Base-by-base conservation (phyloP, 352 stramenopile genomes). In the Phytophthora chlamydospora region DNA sequence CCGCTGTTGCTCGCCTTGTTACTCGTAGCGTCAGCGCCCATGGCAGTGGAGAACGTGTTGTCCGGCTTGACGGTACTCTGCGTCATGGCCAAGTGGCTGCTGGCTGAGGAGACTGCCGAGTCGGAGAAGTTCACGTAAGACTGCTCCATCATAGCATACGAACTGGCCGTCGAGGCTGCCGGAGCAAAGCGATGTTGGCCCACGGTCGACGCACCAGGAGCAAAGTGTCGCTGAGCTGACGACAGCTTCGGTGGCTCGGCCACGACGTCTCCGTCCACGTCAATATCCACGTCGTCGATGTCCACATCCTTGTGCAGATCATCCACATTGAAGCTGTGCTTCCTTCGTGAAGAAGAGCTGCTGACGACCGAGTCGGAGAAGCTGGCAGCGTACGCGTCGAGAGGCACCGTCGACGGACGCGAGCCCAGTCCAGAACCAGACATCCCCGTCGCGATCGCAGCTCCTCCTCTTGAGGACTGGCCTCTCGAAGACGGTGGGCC, bases 71-170 rank as follows among this genome's bases (percentile, higher is more conserved):
- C 35, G 6, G 43, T 53, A 24, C 9, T 51, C 31, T 53, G 53
- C n/a, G 50, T 49, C 55, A 67, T 62, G 10, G 13, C 48, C 21
- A 45, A 9, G 8, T 70, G 53, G 21, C 50, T 71, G 50, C 32
- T 67, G 11, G 36, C 19, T 36, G 64, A 74, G 19, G 66, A 76
- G 12, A 65, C 32, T 12, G 51, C 38, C 11, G 68, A 80, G 65
- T 80, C 72, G 4, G 65, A 71, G 42, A 80, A 80, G n/a, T 73
- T 76, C 13, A 80, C 46, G 60, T 69, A 80, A 3, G 72, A 80
- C 24, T 66, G 72, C 4, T 71, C 53, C 52, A 73, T 77, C 14
- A 47, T 61, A 31, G 57, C 66, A 33, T 42, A 19, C 17, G 56
- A 71, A 14, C 64, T 71, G 33, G 44, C 33, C 9, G 31, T 53